Evolutionary conservation across 1,284 basidiomycete genomes (phyloP), one percentile per base, ranked within the genome.

Genomic region (Prillingera fragicola): DNA sequence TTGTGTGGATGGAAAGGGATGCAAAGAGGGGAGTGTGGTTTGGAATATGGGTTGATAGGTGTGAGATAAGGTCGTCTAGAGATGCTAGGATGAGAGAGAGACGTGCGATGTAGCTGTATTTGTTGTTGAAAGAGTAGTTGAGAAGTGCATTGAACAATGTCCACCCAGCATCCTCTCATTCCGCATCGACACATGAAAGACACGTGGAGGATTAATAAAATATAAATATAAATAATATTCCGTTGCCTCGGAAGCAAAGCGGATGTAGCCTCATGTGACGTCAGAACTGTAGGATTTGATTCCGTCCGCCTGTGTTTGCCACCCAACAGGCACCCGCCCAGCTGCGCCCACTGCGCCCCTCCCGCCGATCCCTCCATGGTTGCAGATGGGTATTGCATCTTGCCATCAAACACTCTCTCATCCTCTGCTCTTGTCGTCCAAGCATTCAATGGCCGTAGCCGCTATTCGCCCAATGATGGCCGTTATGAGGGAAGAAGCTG

Each of bases 401-500:
- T n/a, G n/a, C n/a, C n/a, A n/a, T n/a, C n/a, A 28, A 28, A 28
- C 26, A 28, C 23, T 8, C 23, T 35, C 25, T 21, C 35, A 24
- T 13, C 33, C 23, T 14, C 32, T 8, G 27, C 41, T 25, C 24
- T 23, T 15, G 26, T 17, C 24, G n/a, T n/a, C n/a, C n/a, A n/a
- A n/a, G n/a, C n/a, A n/a, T n/a, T 31, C 14, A 21, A 54, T 54
- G 52, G 51, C 51, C 23, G 41, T 44, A n/a, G 33, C 38, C 15
- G 60, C 61, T 9, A 45, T 62, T 14, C 57, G 59, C 37, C 58
- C 58, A 28, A 66, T 69, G 62, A 43, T 69, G 33, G 52, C 63
- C 2, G 52, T 45, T n/a, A 63, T 54, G 14, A 31, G 62, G 26
- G 63, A 67, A 57, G 67, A 69, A 50, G 60, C 57, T 1, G 55